Evolutionary conservation across 1,284 basidiomycete species (phyloP).

Genomic region (Mrakiaceae sp.): DNA sequence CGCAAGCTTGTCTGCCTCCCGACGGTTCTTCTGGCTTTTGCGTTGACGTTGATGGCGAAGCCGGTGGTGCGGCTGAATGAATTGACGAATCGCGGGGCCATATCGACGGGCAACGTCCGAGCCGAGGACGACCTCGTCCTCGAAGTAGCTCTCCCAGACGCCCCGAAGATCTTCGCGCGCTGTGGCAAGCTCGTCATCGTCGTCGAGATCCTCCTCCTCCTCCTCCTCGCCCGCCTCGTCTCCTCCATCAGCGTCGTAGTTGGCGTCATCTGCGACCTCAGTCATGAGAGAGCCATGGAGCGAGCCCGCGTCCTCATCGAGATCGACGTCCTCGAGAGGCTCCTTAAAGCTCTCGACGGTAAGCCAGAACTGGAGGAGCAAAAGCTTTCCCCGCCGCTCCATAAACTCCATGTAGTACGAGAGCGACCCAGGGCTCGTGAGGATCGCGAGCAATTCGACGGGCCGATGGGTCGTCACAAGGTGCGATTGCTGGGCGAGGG

Average conservation of each 20-base stretch:
- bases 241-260: slow-evolving; percentile 8
- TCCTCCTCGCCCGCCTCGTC: slow-evolving; percentile 31
- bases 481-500: slow-evolving; percentile 6
- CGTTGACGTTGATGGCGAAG: no score
- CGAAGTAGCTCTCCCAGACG: slow-evolving; percentile 76
- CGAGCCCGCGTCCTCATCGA: slow-evolving; percentile 4
- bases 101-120: slow-evolving; percentile 52
- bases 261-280: not conserved
- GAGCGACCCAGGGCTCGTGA: slow-evolving; percentile 75
- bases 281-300: no score
- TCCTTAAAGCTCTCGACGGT: slow-evolving; percentile 96
- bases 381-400: slow-evolving; percentile 72
- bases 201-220: slow-evolving; percentile 54
- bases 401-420: slow-evolving; percentile 97
- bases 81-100: slow-evolving; percentile 55
- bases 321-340: slow-evolving; percentile 53
- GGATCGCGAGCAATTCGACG: slow-evolving; percentile 42
- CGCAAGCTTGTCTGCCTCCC: no score
- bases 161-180: slow-evolving; percentile 74
- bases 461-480: not conserved
- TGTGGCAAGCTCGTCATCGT: slow-evolving; percentile 45
- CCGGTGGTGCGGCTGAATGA: slow-evolving; percentile 34
- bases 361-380: slow-evolving; percentile 92
- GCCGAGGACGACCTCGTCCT: slow-evolving; percentile 33
- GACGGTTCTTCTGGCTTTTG: slow-evolving; percentile 19